phyloP scores from a whole-genome alignment of 352 stramenopile species.

The Thraustotheca clavata region DNA sequence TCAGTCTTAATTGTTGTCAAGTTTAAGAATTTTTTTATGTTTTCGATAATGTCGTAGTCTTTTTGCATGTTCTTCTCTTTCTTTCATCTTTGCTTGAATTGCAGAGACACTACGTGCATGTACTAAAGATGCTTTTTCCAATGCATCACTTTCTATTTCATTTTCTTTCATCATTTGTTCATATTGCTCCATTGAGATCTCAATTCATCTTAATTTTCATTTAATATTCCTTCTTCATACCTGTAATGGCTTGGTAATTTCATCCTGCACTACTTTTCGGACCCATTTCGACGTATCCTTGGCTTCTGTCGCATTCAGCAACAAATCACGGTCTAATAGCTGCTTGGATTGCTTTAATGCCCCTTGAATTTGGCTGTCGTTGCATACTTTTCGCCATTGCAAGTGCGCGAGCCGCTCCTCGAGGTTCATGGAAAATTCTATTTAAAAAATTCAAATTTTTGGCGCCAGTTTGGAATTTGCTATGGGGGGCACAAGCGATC shows the following conservation, averaged over 20 bases:
- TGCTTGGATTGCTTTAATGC: slow-evolving; percentile 50
- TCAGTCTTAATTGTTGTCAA: too few relatives aligned
- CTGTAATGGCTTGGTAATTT: slow-evolving; percentile 42
- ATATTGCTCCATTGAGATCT: neutral
- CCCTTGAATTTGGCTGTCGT: slow-evolving; percentile 58
- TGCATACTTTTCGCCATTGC: slow-evolving; percentile 65
- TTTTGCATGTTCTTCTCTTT: slow-evolving; percentile 3
- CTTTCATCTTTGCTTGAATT: slow-evolving; percentile 15
- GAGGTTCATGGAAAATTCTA: slow-evolving; percentile 26
- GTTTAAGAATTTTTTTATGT: neutral
- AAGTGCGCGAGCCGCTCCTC: slow-evolving; percentile 59
- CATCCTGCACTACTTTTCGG: slow-evolving; percentile 41
- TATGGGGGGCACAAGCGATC: too few relatives aligned
- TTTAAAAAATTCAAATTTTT: neutral
- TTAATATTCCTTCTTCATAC: neutral
- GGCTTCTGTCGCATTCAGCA: slow-evolving; percentile 34
- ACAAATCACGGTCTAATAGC: slow-evolving; percentile 49
- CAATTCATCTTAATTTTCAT: too few relatives aligned
- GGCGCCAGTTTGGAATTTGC: too few relatives aligned
- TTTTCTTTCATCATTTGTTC: slow-evolving; percentile 1
- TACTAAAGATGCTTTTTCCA: neutral
- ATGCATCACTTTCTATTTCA: neutral
- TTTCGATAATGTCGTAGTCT: slow-evolving; percentile 4
- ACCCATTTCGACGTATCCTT: slow-evolving; percentile 39
- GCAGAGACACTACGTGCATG: neutral